Conservation (phyloP, 345 rosid species). For the Cardiospermum halicacabum region DNA sequence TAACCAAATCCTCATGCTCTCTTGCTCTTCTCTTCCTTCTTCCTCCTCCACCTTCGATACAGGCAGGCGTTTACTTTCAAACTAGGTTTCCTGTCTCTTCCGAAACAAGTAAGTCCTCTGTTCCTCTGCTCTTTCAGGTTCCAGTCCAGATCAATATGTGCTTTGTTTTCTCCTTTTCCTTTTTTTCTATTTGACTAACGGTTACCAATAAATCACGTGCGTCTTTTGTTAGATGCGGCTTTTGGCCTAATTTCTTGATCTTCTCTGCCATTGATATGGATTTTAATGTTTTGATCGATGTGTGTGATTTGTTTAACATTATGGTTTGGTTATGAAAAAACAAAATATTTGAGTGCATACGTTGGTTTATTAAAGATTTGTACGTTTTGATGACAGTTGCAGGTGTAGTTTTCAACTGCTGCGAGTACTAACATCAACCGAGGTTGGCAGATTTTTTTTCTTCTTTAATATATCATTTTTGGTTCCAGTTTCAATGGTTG, state of each 20-base stretch:
- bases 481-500: not conserved
- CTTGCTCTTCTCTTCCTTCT: not conserved
- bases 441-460: not conserved
- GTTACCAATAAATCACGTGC: not conserved
- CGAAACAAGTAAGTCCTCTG: not conserved
- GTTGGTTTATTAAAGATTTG: not conserved
- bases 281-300: not conserved
- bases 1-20: not conserved
- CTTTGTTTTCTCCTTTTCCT: not conserved
- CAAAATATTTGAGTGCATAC: not conserved
- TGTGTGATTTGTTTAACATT: not conserved
- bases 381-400: not conserved
- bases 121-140: not conserved
- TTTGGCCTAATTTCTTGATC: not conserved
- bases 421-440: not conserved
- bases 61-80: conserved; percentile 11
- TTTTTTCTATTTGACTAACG: not conserved
- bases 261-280: not conserved
- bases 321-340: not conserved
- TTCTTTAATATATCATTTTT: not conserved
- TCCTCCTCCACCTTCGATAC: not conserved
- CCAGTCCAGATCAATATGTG: not conserved
- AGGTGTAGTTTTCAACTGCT: not conserved
- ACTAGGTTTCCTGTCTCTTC: conserved; percentile 12
- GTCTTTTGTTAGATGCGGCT: not conserved